Base-by-base conservation (phyloP, 1,139 yeast species). In the Suhomyces bokatorum region DNA sequence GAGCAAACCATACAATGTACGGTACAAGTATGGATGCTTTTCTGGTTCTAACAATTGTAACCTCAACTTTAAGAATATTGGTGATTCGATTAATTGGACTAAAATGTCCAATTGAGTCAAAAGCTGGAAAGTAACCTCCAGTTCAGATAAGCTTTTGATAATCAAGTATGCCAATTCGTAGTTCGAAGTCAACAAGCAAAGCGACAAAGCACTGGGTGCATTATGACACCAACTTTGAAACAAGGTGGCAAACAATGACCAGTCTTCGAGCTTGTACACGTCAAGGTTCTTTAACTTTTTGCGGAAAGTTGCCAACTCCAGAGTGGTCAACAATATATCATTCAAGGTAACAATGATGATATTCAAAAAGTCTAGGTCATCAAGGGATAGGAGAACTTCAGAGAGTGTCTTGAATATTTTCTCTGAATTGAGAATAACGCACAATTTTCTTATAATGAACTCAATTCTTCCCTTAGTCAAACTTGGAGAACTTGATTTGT, bases 151-250 rank as follows among this genome's bases (percentile, higher is more conserved):
- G 28, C 80, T 80, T 56, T 88, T 87, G 32, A 95, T 77, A 3
- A 93, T 85, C 32, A 83, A 72, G 60, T 83, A 93, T 0, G 97
- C 96, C 52, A 91, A 76, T 59, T 90, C 95, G 60, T 95, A 93
- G 44, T 90, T 89, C 43, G 93, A 93, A 0, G 98, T 87, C 26
- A 93, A 71, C 37, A 95, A 72, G 57, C 98, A 91, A 30, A 95
- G 72, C 0, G 96, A 84, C 35, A 95, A 71, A 0, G 93, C 89
- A 22, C 97, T 93, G 0, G 96, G 90, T 0, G 96, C 83, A 60
- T 90, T 91, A 53, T 87, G 87, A 55, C 96, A 85, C 99, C 99
- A 95, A 46, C 96, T 84, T 57, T 80, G 83, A 66, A 93, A 95
- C 44, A 95, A 71, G 0, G 85, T 75, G 14, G 87, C 78, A 63